Percentiles rank a stretch among this genome's conserved stretches.
These are phyloP conservation scores for Candida sojae DNA, from an alignment of 1,139 yeast genomes.

Conservation along the genomic window DNA sequence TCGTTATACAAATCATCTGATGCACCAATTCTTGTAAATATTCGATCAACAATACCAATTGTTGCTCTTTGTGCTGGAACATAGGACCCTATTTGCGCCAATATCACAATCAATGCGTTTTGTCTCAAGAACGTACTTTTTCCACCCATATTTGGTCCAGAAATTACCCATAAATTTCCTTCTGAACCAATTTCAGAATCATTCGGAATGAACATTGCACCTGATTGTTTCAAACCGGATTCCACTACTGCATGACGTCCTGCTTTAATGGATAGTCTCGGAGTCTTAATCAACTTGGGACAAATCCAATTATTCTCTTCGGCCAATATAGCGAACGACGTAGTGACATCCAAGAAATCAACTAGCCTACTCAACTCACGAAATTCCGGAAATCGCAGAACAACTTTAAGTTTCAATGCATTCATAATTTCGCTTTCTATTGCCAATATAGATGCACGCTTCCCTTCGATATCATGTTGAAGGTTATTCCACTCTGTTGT, in stretches of 20 bases:
- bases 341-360: slow-evolving; percentile 72
- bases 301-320: slow-evolving; percentile 61
- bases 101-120: slow-evolving; percentile 76
- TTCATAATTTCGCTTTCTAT: slow-evolving; percentile 51
- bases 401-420: slow-evolving; percentile 38
- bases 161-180: slow-evolving; percentile 62
- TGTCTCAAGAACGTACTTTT: slow-evolving; percentile 89
- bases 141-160: slow-evolving; percentile 99
- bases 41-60: slow-evolving; percentile 80
- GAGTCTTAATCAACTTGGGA: slow-evolving; percentile 60
- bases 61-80: slow-evolving; percentile 79
- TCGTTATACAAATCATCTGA: slow-evolving; percentile 88
- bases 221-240: slow-evolving; percentile 56
- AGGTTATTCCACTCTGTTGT: slow-evolving; percentile 35
- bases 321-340: slow-evolving; percentile 74
- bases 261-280: slow-evolving; percentile 44
- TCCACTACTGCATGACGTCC: slow-evolving; percentile 95
- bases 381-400: slow-evolving; percentile 40
- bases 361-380: slow-evolving; percentile 47
- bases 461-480: slow-evolving; percentile 27
- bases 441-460: slow-evolving; percentile 25
- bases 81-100: slow-evolving; percentile 88
- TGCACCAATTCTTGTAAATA: slow-evolving; percentile 88
- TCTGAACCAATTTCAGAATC: slow-evolving; percentile 41
- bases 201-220: slow-evolving; percentile 64